Evolutionary conservation across 148 eudicot genomes (phyloP), one percentile per base, ranked within the genome.

Genomic region (Chenopodium suecicum): DNA sequence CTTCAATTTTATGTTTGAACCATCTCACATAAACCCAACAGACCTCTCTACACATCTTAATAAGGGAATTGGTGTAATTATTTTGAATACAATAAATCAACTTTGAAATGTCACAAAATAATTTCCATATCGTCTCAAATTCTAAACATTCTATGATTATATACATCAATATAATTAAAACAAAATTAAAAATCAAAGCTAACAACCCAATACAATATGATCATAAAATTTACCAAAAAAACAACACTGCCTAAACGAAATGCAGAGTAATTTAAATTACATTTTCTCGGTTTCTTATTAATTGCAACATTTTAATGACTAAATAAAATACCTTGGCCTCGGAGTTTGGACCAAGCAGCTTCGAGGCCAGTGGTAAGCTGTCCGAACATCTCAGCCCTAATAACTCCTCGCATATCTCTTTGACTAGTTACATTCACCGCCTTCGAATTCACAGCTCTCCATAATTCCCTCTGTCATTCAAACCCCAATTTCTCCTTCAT

Each of bases 361-460:
- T 96, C 99, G 10, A 96, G 98, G 20, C 99, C 95, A 83, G 88
- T 86, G 7, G 94, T 92, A 14, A 96, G 91, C 87, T 94, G 97
- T 22, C 99, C 99, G 63, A 96, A 96, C 99, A 96, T 96, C 83
- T 96, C 99, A 1, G 97, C 99, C 87, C 87, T 92, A 70, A 94
- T 82, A 22, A 86, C 83, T 7, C 84, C 82, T 7, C 86, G 76
- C 79, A 58, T 85, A 69, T 85, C 90, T 81, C 91, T 90, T 72
- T 83, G 70, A 41, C 20, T 78, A 14, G 76, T 62, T 20, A 8
- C 16, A 29, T 22, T 79, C 17, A 79, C 70, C 29, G 54, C 73
- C 78, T 80, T 83, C 9, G 88, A 88, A 76, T 95, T 89, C 77
- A 93, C 93, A 79, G 77, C 80, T 48, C 87, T 86, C 99, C 99